Base-by-base conservation (phyloP, 2,329 filamentous ascomycete genomes). In the Chaetomiaceae sp. region DNA sequence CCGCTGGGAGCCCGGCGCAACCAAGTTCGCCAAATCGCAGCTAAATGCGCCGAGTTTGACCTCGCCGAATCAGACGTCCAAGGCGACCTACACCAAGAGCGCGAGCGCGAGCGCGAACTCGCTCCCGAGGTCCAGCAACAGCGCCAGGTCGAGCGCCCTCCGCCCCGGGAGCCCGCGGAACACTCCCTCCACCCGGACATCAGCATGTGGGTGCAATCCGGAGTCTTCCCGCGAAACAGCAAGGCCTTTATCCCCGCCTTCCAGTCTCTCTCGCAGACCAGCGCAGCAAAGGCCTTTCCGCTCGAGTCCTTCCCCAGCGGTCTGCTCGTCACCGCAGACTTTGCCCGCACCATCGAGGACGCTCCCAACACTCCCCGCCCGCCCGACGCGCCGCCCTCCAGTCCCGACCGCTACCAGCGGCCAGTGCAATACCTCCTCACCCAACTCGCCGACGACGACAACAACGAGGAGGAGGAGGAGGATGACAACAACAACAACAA, bases 101-200 rank as follows among this genome's bases (percentile, higher is more conserved):
- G n/a, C n/a, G 86, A 89, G 53, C 83, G 89, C 58, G 85, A 89
- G 62, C 74, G 85, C 0, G 86, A 89, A 56, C 69, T 89, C 0
- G 73, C 80, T 0, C 82, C 81, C 0, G 85, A 90, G 55, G 74
- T 80, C 1, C 81, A 89, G 58, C 67, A 77, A 23, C 81, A 89
- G 60, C 69, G 74, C 1, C 69, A 86, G 44, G 58, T 80, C 0
- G 70, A 86, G 57, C 70, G 69, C 1, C 78, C 81, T 0, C 61
- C 64, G 0, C 52, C 65, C 0, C 69, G 71, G 1, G 33, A 60
- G 0, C 72, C 82, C 0, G 61, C 56, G 0, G 1, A 8, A 0
- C 79, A 85, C 41, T 2, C 0, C 0, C 10, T 83, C 0, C 73
- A 82, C 47, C 10, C 51, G 0, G 67, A 76, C 30, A 48, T 87